Percentiles rank a stretch among this genome's conserved stretches.
These are phyloP conservation scores for Skeletonema marinoi DNA, from an alignment of 108 stramenopile genomes.

Conservation along the genomic window DNA sequence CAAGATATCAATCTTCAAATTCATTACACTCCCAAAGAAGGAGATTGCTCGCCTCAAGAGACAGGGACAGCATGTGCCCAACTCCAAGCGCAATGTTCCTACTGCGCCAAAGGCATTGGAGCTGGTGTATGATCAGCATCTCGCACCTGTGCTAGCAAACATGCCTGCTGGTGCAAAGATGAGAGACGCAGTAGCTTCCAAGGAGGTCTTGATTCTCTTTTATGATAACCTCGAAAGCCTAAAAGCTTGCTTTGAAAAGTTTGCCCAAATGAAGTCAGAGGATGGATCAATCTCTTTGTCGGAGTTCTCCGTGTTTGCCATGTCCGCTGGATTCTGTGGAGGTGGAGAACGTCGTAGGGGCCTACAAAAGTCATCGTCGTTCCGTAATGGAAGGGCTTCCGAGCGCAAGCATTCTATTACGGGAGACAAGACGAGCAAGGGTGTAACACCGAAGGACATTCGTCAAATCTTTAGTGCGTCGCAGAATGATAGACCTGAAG, in stretches of 20 bases:
- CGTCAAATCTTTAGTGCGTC: constrained; percentile 30
- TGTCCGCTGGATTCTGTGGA: constrained; percentile 9
- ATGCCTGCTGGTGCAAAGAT: constrained; percentile 12
- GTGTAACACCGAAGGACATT: constrained; percentile 16
- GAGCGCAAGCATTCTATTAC: neutral
- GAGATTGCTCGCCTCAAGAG: constrained; percentile 17
- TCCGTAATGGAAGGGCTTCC: neutral
- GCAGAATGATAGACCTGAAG: constrained; percentile 12
- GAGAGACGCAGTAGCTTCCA: constrained; percentile 15
- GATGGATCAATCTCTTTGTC: constrained; percentile 6
- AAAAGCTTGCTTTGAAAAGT: neutral
- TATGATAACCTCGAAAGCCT: constrained; percentile 15
- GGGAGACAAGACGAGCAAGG: neutral
- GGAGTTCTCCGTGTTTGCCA: constrained; percentile 11
- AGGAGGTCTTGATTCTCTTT: constrained; percentile 18
- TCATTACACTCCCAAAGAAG: constrained; percentile 7
- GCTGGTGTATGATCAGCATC: constrained; percentile 4
- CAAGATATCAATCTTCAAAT: constrained; percentile 26
- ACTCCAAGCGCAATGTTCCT: constrained; percentile 9
- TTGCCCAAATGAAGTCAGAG: neutral
- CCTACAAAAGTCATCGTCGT: neutral
- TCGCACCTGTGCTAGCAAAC: constrained; percentile 9
- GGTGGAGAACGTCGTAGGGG: constrained; percentile 6
- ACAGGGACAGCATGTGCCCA: constrained; percentile 1
- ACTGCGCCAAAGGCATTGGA: constrained; percentile 20